Conservation (phyloP, 108 stramenopile genomes). For the Pseudonitzschia pungens region DNA sequence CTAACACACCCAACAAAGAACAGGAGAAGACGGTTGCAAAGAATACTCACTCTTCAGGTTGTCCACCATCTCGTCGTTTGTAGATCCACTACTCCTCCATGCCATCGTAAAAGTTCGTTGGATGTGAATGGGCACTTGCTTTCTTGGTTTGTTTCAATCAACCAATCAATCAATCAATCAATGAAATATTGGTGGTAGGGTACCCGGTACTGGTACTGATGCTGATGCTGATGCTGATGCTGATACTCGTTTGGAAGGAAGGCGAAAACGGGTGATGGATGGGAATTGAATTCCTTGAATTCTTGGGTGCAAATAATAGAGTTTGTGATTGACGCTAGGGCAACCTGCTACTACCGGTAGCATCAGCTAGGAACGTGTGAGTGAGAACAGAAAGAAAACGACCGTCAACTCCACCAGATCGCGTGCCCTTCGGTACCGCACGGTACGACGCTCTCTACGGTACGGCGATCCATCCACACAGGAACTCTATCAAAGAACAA, state of each 20-base stretch:
- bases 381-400: neutral
- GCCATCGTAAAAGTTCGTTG: constrained; percentile 57
- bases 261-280: too few relatives aligned
- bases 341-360: too few relatives aligned
- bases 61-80: constrained; percentile 86
- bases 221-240: too few relatives aligned
- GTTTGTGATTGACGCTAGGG: too few relatives aligned
- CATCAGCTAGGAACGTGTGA: too few relatives aligned
- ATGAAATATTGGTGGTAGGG: too few relatives aligned
- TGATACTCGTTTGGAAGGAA: too few relatives aligned
- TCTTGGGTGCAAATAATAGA: too few relatives aligned
- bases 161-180: too few relatives aligned
- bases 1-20: neutral
- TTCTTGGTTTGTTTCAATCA: too few relatives aligned
- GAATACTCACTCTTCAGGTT: constrained; percentile 82
- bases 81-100: constrained; percentile 83
- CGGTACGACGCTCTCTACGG: neutral
- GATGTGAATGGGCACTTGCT: neutral
- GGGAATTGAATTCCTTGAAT: too few relatives aligned
- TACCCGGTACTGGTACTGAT: too few relatives aligned
- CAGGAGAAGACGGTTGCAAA: neutral
- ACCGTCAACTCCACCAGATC: neutral
- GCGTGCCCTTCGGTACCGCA: neutral
- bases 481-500: constrained; percentile 6
- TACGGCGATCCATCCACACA: neutral